Evolutionary conservation across 1,284 basidiomycete species (phyloP).

Genomic region (Quambalaria eucalypti): DNA sequence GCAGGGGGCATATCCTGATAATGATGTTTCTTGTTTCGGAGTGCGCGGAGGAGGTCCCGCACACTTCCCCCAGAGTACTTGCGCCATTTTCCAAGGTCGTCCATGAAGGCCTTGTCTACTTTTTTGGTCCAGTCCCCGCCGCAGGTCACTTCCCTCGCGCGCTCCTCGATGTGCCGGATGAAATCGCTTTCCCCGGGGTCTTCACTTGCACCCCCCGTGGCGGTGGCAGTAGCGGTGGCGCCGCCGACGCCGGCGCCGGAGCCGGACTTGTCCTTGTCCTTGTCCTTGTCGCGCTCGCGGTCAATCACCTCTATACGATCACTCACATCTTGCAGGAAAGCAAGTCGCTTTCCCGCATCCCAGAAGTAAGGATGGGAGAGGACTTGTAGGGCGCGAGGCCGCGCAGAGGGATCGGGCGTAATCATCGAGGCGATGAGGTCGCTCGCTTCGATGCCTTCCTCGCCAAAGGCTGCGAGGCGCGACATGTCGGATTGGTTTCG

Average conservation of each 20-base stretch:
- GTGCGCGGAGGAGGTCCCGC: conserved; percentile 79
- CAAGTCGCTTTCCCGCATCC: conserved; percentile 73
- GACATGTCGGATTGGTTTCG: conserved; percentile 24
- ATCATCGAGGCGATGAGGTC: conserved; percentile 40
- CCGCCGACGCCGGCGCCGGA: background rate
- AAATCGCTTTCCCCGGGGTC: background rate
- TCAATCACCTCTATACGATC: conserved; percentile 98
- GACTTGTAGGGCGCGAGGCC: conserved; percentile 77
- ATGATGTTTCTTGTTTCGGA: conserved; percentile 98
- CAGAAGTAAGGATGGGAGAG: conserved; percentile 94
- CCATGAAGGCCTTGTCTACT: conserved; percentile 79
- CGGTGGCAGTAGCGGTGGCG: background rate
- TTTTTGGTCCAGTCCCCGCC: conserved; percentile 72
- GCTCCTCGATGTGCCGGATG: conserved; percentile 57
- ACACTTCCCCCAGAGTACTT: conserved; percentile 83
- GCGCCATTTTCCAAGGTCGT: conserved; percentile 89
- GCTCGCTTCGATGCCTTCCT: conserved; percentile 42
- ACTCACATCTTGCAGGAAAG: conserved; percentile 90
- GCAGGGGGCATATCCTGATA: conserved; percentile 89
- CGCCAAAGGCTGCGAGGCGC: conserved; percentile 31
- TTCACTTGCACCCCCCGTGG: background rate
- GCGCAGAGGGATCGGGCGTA: conserved; percentile 45
- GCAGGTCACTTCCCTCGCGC: conserved; percentile 15
- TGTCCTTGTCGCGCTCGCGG: conserved; percentile 46
- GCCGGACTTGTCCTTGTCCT: background rate